Percentiles rank a stretch among this genome's conserved stretches.
Evolutionary conservation across 176 grass and related monocot genomes (phyloP).

Genomic region (Musa itinerans): DNA sequence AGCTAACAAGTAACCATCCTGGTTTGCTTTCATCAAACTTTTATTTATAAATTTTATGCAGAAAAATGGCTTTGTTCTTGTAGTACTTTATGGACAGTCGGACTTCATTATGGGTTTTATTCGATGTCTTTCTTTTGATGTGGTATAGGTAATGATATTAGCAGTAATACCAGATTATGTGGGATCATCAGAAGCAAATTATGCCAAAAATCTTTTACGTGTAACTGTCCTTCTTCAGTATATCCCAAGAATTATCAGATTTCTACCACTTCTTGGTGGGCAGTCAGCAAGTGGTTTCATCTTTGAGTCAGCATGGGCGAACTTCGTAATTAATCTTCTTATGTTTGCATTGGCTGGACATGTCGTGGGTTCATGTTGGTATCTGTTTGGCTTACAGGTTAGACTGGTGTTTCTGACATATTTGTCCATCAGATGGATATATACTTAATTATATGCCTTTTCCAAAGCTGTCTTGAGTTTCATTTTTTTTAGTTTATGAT

Average conservation of each 20-base stretch:
- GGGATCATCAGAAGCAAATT: conserved; percentile 70
- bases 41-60: not conserved
- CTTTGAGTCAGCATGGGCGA: conserved; percentile 94
- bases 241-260: conserved; percentile 79
- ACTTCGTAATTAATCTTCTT: conserved; percentile 93
- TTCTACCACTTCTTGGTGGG: conserved; percentile 78
- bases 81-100: not conserved
- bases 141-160: conserved; percentile 88
- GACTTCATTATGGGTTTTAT: too few species aligned
- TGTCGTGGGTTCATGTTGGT: conserved; percentile 98
- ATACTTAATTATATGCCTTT: not conserved
- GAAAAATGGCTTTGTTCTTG: not conserved
- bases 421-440: not conserved
- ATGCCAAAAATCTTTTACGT: conserved; percentile 87
- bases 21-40: too few species aligned
- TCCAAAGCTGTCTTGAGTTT: not conserved
- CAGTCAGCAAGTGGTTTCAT: conserved; percentile 88
- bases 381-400: conserved; percentile 93
- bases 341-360: conserved; percentile 95
- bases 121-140: not conserved
- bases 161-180: conserved; percentile 71
- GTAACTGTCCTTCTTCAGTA: conserved; percentile 89
- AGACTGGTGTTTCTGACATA: conserved; percentile 6
- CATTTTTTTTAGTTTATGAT: not conserved
- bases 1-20: too few species aligned